phyloP scores from a whole-genome alignment of 2,329 filamentous ascomycete species.

The Fusarium buxicola region DNA sequence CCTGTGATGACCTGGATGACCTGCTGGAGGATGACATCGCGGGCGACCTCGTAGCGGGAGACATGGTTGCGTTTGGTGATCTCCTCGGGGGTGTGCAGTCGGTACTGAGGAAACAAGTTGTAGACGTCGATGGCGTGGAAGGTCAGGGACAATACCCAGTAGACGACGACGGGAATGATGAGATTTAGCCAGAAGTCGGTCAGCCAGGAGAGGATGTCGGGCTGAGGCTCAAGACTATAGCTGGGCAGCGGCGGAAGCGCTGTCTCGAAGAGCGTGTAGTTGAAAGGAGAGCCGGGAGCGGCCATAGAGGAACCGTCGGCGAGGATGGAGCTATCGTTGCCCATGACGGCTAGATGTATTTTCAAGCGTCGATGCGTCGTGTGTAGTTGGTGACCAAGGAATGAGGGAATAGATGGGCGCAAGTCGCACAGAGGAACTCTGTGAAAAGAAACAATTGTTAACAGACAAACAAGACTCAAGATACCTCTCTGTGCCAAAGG shows the following conservation, averaged over 20 bases:
- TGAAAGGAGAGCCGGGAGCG: constrained; percentile 48
- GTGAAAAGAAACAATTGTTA: constrained; percentile 20
- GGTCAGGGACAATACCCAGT: constrained; percentile 87
- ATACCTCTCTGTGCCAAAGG: constrained; percentile 27
- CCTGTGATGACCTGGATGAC: constrained; percentile 84
- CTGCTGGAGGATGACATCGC: constrained; percentile 93
- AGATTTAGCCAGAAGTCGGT: constrained; percentile 85
- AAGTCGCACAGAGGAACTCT: constrained; percentile 13
- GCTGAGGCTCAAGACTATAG: constrained; percentile 78
- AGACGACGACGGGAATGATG: constrained; percentile 81
- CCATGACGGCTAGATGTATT: constrained; percentile 50
- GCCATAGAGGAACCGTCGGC: constrained; percentile 55
- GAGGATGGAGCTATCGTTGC: constrained; percentile 51
- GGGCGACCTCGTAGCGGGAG: constrained; percentile 83
- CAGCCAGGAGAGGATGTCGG: constrained; percentile 79
- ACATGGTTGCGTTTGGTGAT: constrained; percentile 89
- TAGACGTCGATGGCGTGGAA: constrained; percentile 90
- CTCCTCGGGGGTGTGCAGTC: constrained; percentile 94
- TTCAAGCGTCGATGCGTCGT: constrained; percentile 24
- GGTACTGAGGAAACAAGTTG: constrained; percentile 90
- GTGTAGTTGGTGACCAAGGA: constrained; percentile 22
- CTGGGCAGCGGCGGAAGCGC: constrained; percentile 83
- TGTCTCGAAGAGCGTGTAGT: constrained; percentile 66
- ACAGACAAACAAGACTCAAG: constrained; percentile 4
- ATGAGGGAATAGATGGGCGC: constrained; percentile 8